phyloP scores from a whole-genome alignment of 2,329 filamentous ascomycete genomes.

The Ophiostoma ips region DNA sequence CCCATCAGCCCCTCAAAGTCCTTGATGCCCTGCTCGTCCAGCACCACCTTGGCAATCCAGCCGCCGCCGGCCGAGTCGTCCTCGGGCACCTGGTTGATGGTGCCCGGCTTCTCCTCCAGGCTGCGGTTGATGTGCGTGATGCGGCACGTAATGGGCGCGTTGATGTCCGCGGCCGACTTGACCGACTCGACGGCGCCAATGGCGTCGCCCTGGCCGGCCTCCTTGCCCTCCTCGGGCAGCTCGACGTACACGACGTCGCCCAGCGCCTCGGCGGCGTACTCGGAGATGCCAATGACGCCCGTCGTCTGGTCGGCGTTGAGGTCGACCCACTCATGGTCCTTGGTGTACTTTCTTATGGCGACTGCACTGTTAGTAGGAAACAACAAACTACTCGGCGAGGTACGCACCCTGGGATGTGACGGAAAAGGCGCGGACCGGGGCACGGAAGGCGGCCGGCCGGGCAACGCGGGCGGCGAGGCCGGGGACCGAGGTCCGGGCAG shows the following conservation, averaged over 20 bases:
- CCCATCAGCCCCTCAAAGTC: constrained; percentile 70
- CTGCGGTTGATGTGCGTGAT: constrained; percentile 59
- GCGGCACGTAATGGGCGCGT: constrained; percentile 69
- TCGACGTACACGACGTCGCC: constrained; percentile 97
- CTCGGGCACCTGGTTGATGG: constrained; percentile 85
- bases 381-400: neutral
- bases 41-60: constrained; percentile 83
- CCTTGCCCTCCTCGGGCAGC: constrained; percentile 59
- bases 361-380: constrained; percentile 19
- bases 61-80: constrained; percentile 59
- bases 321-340: constrained; percentile 98
- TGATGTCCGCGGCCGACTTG: constrained; percentile 96
- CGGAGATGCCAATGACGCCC: constrained; percentile 71
- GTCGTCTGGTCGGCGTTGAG: constrained; percentile 68
- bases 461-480: constrained; percentile 21
- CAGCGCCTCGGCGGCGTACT: constrained; percentile 81
- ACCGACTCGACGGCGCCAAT: constrained; percentile 96
- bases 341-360: constrained; percentile 72
- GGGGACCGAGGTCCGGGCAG: constrained; percentile 30
- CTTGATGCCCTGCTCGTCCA: constrained; percentile 49
- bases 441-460: constrained; percentile 19
- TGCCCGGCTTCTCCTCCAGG: constrained; percentile 73
- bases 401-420: constrained; percentile 27
- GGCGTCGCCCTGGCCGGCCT: constrained; percentile 62
- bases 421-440: constrained; percentile 33